Conservation (phyloP, 805 yeast species). For the Starmera amethionina region DNA sequence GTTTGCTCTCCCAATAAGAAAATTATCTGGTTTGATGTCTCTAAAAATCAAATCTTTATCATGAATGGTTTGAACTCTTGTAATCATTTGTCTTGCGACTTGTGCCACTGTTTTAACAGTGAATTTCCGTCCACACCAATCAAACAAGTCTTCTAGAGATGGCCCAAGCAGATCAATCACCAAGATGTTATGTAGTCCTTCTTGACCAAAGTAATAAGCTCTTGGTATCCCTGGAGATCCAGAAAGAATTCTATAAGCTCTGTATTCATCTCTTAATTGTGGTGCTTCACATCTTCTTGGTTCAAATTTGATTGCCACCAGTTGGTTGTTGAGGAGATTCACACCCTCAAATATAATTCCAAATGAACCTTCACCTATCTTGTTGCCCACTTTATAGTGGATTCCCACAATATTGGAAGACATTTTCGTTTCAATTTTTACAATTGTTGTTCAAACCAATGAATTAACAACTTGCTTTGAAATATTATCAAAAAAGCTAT, state of each 20-base stretch:
- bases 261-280: slow-evolving; percentile 90
- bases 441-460: too few relatives aligned
- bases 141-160: slow-evolving; percentile 89
- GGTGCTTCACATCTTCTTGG: slow-evolving; percentile 97
- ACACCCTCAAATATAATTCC: slow-evolving; percentile 96
- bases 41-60: slow-evolving; percentile 86
- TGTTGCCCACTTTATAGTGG: slow-evolving; percentile 93
- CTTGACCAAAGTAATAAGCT: slow-evolving; percentile 98
- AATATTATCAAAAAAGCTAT: too few relatives aligned
- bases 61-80: slow-evolving; percentile 79
- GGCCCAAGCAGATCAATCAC: slow-evolving; percentile 96
- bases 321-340: slow-evolving; percentile 81
- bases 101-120: slow-evolving; percentile 83
- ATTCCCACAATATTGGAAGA: slow-evolving; percentile 68
- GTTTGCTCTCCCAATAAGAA: slow-evolving; percentile 83
- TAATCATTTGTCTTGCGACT: slow-evolving; percentile 91
- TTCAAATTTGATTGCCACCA: slow-evolving; percentile 94
- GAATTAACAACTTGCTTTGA: too few relatives aligned
- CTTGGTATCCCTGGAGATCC: slow-evolving; percentile 84
- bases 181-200: slow-evolving; percentile 90
- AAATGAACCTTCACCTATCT: slow-evolving; percentile 97
- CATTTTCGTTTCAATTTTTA: too few relatives aligned
- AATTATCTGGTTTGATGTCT: slow-evolving; percentile 97
- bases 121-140: slow-evolving; percentile 95
- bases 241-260: slow-evolving; percentile 82